Evolutionary conservation across 768 basidiomycete genomes (phyloP), one percentile per base, ranked within the genome.

Genomic region (Fomitopsis serialis): DNA sequence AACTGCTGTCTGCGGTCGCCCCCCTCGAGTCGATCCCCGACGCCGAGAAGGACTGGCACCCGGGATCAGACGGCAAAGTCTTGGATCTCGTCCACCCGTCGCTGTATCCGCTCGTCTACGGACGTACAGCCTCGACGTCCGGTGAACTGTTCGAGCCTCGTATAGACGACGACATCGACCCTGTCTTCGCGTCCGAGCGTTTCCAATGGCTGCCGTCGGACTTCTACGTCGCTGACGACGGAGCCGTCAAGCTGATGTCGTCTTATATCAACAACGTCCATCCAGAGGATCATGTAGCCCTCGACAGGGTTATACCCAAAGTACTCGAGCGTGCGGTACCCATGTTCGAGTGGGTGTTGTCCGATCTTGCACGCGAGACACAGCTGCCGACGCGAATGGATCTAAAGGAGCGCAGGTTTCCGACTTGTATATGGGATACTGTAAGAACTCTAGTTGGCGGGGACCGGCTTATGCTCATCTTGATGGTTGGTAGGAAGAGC

Each of bases 51-150:
- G 77, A 78, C 58, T 78, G 77, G 77, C 76, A 78, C 56, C 77
- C 77, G 5, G 66, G 68, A 2, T 73, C 74, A 1, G 65, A 77
- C 54, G 61, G 66, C 5, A 70, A 70, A 46, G 76, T 78, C 0
- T 70, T 74, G 37, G 75, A 78, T 53, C 65, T 78, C 22, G 71
- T 78, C 0, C 73, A 79, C 48, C 77, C 77, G 34, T 73, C 75
- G 1, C 66, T 77, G 0, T 78, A 67, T 56, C 68, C 69, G 32
- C 54, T 77, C 3, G 45, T 50, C 48, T 3, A 12, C n/a, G 32
- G 29, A 45, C 23, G 49, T 36, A 2, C 23, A 32, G 11, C 11
- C 29, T 32, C 29, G 29, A 32, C n/a, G 15, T 13, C 50, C 0
- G 53, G 40, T 4, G 36, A 48, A 15, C 15, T 27, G 6, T 48